Conservation (phyloP, 1,139 yeast genomes). For the Groenewaldozyma sp. region DNA sequence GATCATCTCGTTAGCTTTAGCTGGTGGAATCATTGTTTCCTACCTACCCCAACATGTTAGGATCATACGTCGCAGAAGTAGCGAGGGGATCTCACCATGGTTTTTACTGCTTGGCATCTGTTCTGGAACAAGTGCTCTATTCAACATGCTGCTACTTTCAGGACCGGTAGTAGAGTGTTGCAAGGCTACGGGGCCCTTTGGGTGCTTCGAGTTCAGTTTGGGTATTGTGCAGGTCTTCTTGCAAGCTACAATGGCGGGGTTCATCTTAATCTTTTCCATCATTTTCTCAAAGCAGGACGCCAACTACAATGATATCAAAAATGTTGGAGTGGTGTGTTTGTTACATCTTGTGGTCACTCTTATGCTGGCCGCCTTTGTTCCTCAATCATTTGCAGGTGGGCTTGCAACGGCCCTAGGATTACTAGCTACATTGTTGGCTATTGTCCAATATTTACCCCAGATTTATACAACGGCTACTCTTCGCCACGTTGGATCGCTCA, state of each 20-base stretch:
- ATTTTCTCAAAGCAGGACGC: slow-evolving; percentile 11
- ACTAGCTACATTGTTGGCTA: slow-evolving; percentile 36
- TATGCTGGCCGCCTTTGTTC: slow-evolving; percentile 18
- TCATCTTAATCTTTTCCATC: slow-evolving; percentile 32
- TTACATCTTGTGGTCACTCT: slow-evolving; percentile 19
- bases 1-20: slow-evolving; percentile 42
- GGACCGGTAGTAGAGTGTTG: slow-evolving; percentile 31
- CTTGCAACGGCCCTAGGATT: slow-evolving; percentile 50
- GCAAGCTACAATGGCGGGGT: slow-evolving; percentile 57
- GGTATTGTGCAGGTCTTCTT: slow-evolving; percentile 62
- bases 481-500: slow-evolving; percentile 73
- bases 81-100: slow-evolving; percentile 73
- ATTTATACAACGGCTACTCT: slow-evolving; percentile 57
- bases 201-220: slow-evolving; percentile 61
- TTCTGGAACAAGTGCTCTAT: slow-evolving; percentile 60
- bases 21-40: slow-evolving; percentile 62
- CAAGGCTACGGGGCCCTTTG: slow-evolving; percentile 32
- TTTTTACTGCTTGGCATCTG: slow-evolving; percentile 65
- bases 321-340: slow-evolving; percentile 18
- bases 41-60: slow-evolving; percentile 70
- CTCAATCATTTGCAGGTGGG: slow-evolving; percentile 38
- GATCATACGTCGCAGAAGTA: slow-evolving; percentile 48
- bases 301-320: slow-evolving; percentile 17
- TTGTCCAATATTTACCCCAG: slow-evolving; percentile 75
- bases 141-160: slow-evolving; percentile 58